Conservation (phyloP, 73 alveolate genomes). For the Paramecium sexaurelia region DNA sequence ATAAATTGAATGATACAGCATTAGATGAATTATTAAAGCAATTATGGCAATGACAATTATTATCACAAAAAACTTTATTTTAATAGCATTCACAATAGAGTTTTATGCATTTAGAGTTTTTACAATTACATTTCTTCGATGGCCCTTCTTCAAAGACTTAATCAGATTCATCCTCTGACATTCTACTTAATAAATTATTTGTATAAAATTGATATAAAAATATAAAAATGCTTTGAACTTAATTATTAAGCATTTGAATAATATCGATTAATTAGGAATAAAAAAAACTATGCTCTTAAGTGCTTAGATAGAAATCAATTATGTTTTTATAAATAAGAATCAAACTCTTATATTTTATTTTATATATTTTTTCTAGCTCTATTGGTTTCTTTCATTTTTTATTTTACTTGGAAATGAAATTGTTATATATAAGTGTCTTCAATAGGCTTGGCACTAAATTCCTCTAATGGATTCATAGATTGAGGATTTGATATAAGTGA, state of each 20-base stretch:
- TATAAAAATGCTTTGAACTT: background rate
- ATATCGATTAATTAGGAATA: background rate
- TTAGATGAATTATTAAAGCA: constrained; percentile 74
- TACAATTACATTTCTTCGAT: constrained; percentile 86
- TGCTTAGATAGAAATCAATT: background rate
- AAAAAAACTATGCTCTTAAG: background rate
- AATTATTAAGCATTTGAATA: background rate
- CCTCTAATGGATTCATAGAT: constrained; percentile 38
- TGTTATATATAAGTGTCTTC: background rate
- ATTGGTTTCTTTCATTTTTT: constrained; percentile 36
- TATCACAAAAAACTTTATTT: constrained; percentile 39
- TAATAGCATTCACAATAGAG: constrained; percentile 94
- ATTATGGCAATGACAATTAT: constrained; percentile 77
- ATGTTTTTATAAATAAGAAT: background rate
- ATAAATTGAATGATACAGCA: constrained; percentile 24
- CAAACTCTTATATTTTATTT: constrained; percentile 33
- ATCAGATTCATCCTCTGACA: constrained; percentile 7
- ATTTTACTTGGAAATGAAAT: background rate
- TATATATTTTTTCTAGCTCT: background rate
- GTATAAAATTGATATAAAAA: background rate
- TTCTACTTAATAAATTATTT: background rate
- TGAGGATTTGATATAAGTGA: background rate
- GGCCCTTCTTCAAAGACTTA: constrained; percentile 25
- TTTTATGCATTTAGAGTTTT: constrained; percentile 92
- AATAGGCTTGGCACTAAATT: constrained; percentile 39